phyloP scores from a whole-genome alignment of 1,139 yeast species.

The Sugiyamaella pinicola region DNA sequence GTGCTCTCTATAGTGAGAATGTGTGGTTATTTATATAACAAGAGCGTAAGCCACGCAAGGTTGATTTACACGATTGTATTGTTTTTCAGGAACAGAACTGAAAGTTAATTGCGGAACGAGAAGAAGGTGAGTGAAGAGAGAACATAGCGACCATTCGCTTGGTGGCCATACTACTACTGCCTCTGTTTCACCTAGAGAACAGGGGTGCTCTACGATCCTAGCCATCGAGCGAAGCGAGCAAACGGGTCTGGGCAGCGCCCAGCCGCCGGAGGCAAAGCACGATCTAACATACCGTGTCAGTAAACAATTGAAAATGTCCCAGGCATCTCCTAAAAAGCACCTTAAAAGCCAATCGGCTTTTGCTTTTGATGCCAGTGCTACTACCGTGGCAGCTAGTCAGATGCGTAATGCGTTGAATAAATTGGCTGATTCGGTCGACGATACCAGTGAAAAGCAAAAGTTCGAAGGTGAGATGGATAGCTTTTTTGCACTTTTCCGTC shows the following conservation, averaged over 20 bases:
- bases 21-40: constrained; percentile 4
- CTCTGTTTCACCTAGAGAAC: too few relatives aligned
- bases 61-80: neutral
- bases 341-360: constrained; percentile 19
- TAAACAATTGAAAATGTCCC: constrained; percentile 2
- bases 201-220: too few relatives aligned
- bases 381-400: constrained; percentile 95
- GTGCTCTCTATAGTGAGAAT: neutral
- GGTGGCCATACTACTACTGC: too few relatives aligned
- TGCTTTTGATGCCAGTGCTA: constrained; percentile 93
- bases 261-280: too few relatives aligned
- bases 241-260: too few relatives aligned
- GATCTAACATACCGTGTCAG: too few relatives aligned
- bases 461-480: constrained; percentile 95
- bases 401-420: constrained; percentile 95
- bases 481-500: constrained; percentile 88
- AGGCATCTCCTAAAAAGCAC: constrained; percentile 25
- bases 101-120: too few relatives aligned
- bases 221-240: too few relatives aligned
- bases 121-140: too few relatives aligned
- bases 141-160: too few relatives aligned
- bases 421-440: constrained; percentile 74
- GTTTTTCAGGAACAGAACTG: too few relatives aligned
- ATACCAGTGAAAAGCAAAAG: constrained; percentile 56
- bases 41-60: constrained; percentile 9